Evolutionary conservation across 257 asterid species (phyloP), one percentile per base, ranked within the genome.

Genomic region (Nicotiana tomentosiformis): DNA sequence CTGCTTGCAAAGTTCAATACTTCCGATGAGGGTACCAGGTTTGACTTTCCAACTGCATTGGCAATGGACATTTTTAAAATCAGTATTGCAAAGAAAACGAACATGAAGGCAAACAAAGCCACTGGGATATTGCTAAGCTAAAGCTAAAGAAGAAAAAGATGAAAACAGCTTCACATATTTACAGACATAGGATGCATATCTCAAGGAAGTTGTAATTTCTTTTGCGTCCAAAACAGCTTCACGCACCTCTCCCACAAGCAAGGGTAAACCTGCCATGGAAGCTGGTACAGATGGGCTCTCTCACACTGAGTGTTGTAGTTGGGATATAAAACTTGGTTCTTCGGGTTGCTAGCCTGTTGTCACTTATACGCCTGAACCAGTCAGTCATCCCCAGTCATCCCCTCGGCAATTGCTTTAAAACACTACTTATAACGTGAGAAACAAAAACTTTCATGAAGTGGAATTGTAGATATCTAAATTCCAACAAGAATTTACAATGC

Each of bases 41-140:
- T 89, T 43, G 88, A 77, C 81, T 77, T 87, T 78, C 97, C 95
- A 83, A 89, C 98, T 96, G 97, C 92, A 89, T 82, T 82, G 81
- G 84, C 30, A 85, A 81, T 61, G 7, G 66, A 64, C 57, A 81
- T 51, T 17, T 49, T 20, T 6, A 51, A 30, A 81, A 81, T 66
- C 66, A 81, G 78, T 65, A 66, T 33, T 4, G 29, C 49, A 66
- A 51, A 32, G 77, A 18, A 9, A 58, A 30, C 43, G 5, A 53
- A 29, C 46, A 26, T 16, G 39, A 76, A 76, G 62, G 29, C 16
- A 46, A 72, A 72, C 15, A 32, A 72, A 23, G 61, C 51, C 39
- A 49, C 64, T 49, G 16, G 64, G 62, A 20, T n/a, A 74, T 43
- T 46, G 39, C 61, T 49, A 49, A 74, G 39, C 61, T 49, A 49